phyloP scores from a whole-genome alignment of 495 filamentous ascomycete species.

The Aspergillus olivimuriae region DNA sequence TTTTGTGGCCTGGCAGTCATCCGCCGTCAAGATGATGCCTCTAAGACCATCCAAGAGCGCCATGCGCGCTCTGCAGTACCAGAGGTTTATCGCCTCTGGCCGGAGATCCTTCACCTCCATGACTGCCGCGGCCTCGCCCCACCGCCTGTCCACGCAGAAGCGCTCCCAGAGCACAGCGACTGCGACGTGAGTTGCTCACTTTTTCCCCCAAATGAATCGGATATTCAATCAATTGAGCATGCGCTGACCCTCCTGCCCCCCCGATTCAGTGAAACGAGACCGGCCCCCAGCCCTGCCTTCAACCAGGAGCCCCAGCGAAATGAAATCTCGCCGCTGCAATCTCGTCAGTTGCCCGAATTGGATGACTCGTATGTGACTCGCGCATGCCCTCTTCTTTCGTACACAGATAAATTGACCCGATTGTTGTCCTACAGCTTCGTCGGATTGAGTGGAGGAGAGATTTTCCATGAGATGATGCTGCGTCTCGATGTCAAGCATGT shows the following conservation, averaged over 20 bases:
- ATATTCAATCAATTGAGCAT: slow-evolving; percentile 7
- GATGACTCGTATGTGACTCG: slow-evolving; percentile 56
- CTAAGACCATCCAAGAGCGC: slow-evolving; percentile 44
- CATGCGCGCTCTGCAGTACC: slow-evolving; percentile 38
- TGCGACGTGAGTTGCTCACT: slow-evolving; percentile 43
- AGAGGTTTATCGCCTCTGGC: slow-evolving; percentile 33
- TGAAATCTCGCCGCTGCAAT: slow-evolving; percentile 66
- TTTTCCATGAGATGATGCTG: slow-evolving; percentile 99
- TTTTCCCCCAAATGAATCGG: background rate
- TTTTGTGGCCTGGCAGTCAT: slow-evolving; percentile 31
- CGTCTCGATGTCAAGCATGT: slow-evolving; percentile 86
- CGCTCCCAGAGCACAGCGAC: slow-evolving; percentile 46
- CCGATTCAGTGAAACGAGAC: slow-evolving; percentile 43
- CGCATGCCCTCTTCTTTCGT: background rate
- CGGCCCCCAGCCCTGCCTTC: slow-evolving; percentile 65
- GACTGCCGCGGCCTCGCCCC: slow-evolving; percentile 38
- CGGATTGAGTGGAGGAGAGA: slow-evolving; percentile 90
- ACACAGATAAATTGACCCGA: slow-evolving; percentile 10
- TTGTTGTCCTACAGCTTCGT: slow-evolving; percentile 59
- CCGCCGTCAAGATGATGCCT: slow-evolving; percentile 39
- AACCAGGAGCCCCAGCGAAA: slow-evolving; percentile 54
- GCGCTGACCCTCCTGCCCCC: background rate
- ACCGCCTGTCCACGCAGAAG: slow-evolving; percentile 40
- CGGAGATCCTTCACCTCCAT: slow-evolving; percentile 36
- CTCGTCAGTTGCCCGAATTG: slow-evolving; percentile 55